Evolutionary conservation across 148 eudicot species (phyloP).

Genomic region (Polygonum maritimum): DNA sequence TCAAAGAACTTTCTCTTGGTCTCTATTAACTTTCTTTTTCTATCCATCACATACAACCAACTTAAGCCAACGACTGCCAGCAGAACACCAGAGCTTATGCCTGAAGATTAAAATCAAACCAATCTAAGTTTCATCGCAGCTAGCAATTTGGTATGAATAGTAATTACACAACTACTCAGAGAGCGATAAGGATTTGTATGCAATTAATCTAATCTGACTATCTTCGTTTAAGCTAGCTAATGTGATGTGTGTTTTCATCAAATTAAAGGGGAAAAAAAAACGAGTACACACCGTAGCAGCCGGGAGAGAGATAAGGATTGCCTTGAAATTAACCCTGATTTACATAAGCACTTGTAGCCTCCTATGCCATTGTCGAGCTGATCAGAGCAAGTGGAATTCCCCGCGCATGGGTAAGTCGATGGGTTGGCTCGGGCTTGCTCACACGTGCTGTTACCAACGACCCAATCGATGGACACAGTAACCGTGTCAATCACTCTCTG

Average conservation of each 20-base stretch:
- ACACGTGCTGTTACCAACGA: conserved; percentile 18
- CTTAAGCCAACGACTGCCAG: conserved; percentile 18
- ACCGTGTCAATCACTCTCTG: conserved; percentile 5
- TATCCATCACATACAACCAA: not conserved
- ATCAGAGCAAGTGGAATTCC: no score
- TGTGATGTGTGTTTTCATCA: no score
- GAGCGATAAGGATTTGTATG: no score
- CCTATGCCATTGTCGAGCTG: no score
- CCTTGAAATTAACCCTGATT: conserved; percentile 22
- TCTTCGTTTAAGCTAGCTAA: no score
- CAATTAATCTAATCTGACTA: no score
- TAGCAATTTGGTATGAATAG: no score
- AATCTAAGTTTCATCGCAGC: no score
- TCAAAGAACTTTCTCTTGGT: not conserved
- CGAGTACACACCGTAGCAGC: conserved; percentile 19
- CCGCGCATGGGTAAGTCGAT: no score
- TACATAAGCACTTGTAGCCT: conserved; percentile 23
- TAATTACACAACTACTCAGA: no score
- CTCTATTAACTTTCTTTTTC: not conserved
- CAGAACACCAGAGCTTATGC: conserved; percentile 3
- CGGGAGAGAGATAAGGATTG: conserved; percentile 24
- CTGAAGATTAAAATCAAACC: not conserved
- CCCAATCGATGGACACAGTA: conserved; percentile 28
- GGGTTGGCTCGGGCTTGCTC: conserved; percentile 5
- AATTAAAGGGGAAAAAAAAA: no score